These are phyloP conservation scores for Trypanosoma rangeli DNA, from an alignment of 208 protist genomes.

Conservation along the genomic window DNA sequence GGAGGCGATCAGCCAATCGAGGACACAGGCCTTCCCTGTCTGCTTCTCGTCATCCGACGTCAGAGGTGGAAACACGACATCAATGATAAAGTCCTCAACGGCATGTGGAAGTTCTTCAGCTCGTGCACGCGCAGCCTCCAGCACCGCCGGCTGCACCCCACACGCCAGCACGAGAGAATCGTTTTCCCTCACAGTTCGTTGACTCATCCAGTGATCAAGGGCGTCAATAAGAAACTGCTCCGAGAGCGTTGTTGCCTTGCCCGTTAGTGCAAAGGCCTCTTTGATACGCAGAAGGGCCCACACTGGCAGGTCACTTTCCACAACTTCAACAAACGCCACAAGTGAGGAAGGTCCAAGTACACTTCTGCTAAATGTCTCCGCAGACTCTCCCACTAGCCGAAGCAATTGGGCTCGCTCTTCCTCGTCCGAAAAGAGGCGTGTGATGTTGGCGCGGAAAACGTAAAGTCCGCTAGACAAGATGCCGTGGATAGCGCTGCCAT, in stretches of 20 bases:
- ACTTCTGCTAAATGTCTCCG: conserved; percentile 25
- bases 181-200: conserved; percentile 31
- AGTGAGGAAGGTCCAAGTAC: conserved; percentile 49
- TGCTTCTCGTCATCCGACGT: neutral
- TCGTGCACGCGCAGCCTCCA: conserved; percentile 34
- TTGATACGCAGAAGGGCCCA: conserved; percentile 43
- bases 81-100: conserved; percentile 78
- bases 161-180: conserved; percentile 64
- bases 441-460: conserved; percentile 50
- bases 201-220: conserved; percentile 65
- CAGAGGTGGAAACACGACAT: conserved; percentile 75
- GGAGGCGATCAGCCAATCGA: conserved; percentile 78
- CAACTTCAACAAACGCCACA: conserved; percentile 31
- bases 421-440: conserved; percentile 41
- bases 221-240: conserved; percentile 87
- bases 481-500: conserved; percentile 33
- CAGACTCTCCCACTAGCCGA: conserved; percentile 31
- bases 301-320: conserved; percentile 52
- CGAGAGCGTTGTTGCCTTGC: conserved; percentile 27
- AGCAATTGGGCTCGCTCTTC: conserved; percentile 46
- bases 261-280: conserved; percentile 39
- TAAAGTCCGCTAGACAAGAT: conserved; percentile 50
- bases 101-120: conserved; percentile 36
- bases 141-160: conserved; percentile 62
- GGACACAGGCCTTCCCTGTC: conserved; percentile 13